Conservation (phyloP, 2,329 filamentous ascomycete genomes). For the Monosporascus sp. region DNA sequence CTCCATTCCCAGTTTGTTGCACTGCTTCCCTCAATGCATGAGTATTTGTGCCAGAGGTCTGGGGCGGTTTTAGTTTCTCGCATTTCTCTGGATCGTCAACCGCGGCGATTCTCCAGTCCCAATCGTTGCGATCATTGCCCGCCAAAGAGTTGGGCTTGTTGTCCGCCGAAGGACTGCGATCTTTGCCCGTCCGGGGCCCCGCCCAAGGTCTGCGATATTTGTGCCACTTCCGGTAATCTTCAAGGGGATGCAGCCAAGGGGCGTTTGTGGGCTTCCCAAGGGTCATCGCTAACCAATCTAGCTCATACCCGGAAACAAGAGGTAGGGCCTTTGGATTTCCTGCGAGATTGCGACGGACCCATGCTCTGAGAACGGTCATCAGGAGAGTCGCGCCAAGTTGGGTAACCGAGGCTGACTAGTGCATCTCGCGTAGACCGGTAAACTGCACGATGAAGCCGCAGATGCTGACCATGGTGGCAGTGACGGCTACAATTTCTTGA, state of each 20-base stretch:
- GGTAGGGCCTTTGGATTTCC: conserved; percentile 2
- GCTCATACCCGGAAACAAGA: conserved; percentile 12
- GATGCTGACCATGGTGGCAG: conserved; percentile 13
- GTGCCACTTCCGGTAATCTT: not conserved
- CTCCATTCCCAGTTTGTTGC: too few species aligned
- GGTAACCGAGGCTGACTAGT: conserved; percentile 20
- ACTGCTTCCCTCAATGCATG: too few species aligned
- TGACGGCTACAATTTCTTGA: not conserved
- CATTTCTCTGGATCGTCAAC: not conserved
- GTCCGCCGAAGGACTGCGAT: too few species aligned
- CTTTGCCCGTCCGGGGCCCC: too few species aligned
- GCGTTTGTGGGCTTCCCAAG: conserved; percentile 3
- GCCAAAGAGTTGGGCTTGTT: too few species aligned
- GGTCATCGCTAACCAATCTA: conserved; percentile 22
- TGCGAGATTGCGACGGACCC: conserved; percentile 17
- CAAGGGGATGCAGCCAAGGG: conserved; percentile 1
- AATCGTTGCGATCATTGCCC: not conserved
- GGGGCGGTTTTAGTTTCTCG: not conserved
- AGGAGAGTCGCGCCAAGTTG: conserved; percentile 18
- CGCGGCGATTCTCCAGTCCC: not conserved
- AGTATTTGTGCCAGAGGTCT: too few species aligned
- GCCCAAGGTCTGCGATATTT: not conserved
- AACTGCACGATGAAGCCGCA: conserved; percentile 25
- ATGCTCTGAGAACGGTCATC: conserved; percentile 20
- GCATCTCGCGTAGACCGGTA: conserved; percentile 19